Conservation (phyloP, 2,329 filamentous ascomycete genomes). For the Aspergillus sojae region DNA sequence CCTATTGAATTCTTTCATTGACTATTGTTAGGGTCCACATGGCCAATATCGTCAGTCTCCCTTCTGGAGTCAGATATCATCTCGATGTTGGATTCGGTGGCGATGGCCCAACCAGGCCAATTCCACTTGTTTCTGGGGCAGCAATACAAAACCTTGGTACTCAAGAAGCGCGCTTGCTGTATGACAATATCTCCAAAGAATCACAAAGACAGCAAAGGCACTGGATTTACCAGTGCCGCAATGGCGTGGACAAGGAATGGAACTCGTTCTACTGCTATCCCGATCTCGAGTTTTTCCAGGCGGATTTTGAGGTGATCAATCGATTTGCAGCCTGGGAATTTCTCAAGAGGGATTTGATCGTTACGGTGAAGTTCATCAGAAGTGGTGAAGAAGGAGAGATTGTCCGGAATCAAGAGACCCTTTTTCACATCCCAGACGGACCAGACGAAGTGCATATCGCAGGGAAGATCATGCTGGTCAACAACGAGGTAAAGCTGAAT, state of each 20-base stretch:
- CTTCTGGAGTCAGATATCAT: conserved; percentile 50
- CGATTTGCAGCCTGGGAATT: conserved; percentile 37
- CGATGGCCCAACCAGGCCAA: conserved; percentile 60
- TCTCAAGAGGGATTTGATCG: conserved; percentile 32
- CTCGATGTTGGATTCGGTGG: conserved; percentile 65
- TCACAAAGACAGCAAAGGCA: conserved; percentile 44
- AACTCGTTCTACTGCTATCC: conserved; percentile 48
- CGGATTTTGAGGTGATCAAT: conserved; percentile 46
- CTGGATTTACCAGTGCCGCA: conserved; percentile 57
- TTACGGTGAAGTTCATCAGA: conserved; percentile 44
- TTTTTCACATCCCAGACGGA: not conserved
- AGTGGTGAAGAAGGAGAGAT: conserved; percentile 20
- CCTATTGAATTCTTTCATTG: rapidly evolving
- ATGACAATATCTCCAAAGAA: conserved; percentile 52
- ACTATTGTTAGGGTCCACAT: conserved; percentile 51
- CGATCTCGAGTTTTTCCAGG: conserved; percentile 42
- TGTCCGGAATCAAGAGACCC: not conserved
- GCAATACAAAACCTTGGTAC: conserved; percentile 54
- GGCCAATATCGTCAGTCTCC: conserved; percentile 58
- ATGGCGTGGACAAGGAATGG: conserved; percentile 38
- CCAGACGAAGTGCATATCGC: conserved; percentile 28
- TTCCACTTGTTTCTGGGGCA: conserved; percentile 51
- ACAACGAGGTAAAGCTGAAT: conserved; percentile 43
- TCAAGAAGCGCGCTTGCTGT: conserved; percentile 57
- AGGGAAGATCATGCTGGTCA: conserved; percentile 33